Evolutionary conservation across 768 basidiomycete genomes (phyloP), one percentile per base, ranked within the genome.

Genomic region (Leccinum arenicola): DNA sequence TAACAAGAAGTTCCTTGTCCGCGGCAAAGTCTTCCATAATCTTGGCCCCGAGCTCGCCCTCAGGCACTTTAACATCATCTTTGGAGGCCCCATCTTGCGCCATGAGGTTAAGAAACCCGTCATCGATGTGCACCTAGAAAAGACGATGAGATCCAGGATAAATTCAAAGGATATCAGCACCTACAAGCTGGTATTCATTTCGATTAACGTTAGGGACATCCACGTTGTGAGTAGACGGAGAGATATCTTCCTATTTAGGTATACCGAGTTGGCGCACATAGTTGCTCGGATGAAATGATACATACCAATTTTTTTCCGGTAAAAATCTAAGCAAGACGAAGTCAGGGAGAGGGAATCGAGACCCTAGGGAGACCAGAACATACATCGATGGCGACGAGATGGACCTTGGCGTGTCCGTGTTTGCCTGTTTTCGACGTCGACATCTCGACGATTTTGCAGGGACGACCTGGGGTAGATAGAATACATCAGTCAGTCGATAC

Each of bases 391-490:
- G 87, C 97, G 68, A 98, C 85, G 63, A 99, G 84, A 79, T 98
- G 95, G 73, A 98, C 97, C 80, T 98, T 99, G 77, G 97, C 96
- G 81, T 99, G 96, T 70, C 96, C 96, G 82, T 98, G 96, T 86
- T 98, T 98, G 70, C 96, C 95, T 51, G 95, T 96, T 87, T 98
- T 98, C 75, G 95, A 98, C 80, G 95, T 97, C 63, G 94, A 96
- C 95, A 97, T 98, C 76, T 97, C 95, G 69, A 95, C 87, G 78
- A 94, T 94, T 83, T 98, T 98, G 91, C 95, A 98, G 66, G 95
- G 95, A 68, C 95, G 87, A 67, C 82, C 89, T 90, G 47, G 27
- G 27, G 64, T 27, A 50, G 21, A 36, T 33, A 12, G 35, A 27
- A 47, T 9, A 31, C 6, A 48, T 54, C 21, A 57, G 50, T 56